Conservation (phyloP, 1,284 basidiomycete species). For the Cryptococcus sp. region DNA sequence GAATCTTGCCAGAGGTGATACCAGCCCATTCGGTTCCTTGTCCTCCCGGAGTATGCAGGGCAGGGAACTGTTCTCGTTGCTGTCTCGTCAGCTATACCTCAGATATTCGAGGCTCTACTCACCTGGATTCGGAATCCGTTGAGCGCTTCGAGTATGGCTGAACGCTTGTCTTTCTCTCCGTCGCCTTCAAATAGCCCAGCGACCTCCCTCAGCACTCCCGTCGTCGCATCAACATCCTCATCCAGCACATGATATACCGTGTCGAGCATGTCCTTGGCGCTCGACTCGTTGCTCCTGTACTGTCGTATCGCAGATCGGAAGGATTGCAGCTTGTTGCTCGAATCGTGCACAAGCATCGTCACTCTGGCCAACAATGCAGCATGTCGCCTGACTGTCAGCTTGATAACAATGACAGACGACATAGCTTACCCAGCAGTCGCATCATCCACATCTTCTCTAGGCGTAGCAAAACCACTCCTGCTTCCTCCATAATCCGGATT, state of each 20-base stretch:
- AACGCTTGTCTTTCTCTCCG: conserved; percentile 67
- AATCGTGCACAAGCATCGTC: conserved; percentile 61
- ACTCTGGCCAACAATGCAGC: conserved; percentile 64
- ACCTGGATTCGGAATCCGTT: conserved; percentile 79
- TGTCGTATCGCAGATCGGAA: conserved; percentile 75
- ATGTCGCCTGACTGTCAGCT: conserved; percentile 56
- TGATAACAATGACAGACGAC: not conserved
- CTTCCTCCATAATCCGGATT: conserved; percentile 2
- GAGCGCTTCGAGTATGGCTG: conserved; percentile 68
- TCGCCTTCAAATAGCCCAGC: conserved; percentile 72
- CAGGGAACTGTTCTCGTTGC: conserved; percentile 79
- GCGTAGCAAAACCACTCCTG: conserved; percentile 33
- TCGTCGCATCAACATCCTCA: conserved; percentile 66
- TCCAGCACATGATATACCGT: conserved; percentile 83
- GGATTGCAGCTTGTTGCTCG: conserved; percentile 64
- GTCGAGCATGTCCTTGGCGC: conserved; percentile 75
- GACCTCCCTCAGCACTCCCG: conserved; percentile 68
- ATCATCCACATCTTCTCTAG: conserved; percentile 44
- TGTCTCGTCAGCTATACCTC: conserved; percentile 31
- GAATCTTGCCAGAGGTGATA: conserved; percentile 69
- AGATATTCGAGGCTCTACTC: conserved; percentile 17
- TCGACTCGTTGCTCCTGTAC: conserved; percentile 71
- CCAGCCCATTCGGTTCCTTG: conserved; percentile 63
- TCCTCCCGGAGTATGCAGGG: conserved; percentile 53
- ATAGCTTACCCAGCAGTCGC: conserved; percentile 34